Evolutionary conservation across 306 rosid species (phyloP).

Genomic region (Cucurbita ficifolia): DNA sequence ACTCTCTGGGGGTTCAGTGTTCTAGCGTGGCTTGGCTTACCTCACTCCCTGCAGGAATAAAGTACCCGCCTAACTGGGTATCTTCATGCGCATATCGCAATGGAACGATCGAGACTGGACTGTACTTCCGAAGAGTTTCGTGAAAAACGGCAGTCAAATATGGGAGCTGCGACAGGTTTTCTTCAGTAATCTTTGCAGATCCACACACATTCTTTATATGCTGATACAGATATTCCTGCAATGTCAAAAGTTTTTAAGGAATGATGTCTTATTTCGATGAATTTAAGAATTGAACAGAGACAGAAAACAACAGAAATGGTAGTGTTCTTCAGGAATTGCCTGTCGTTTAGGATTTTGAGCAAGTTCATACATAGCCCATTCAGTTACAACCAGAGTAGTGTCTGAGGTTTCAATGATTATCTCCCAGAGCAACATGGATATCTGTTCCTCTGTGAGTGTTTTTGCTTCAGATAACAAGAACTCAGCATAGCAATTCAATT

Average conservation of each 20-base stretch:
- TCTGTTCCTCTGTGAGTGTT: slow-evolving; percentile 41
- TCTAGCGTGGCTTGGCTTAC: slow-evolving; percentile 8
- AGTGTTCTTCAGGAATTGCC: slow-evolving; percentile 18
- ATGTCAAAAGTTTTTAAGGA: not conserved
- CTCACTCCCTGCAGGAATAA: slow-evolving; percentile 79
- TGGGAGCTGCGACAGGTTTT: slow-evolving; percentile 41
- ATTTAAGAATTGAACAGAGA: not conserved
- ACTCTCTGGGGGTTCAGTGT: not conserved
- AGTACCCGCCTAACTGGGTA: slow-evolving; percentile 64
- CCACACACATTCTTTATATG: slow-evolving; percentile 48
- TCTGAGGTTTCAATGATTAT: slow-evolving; percentile 67
- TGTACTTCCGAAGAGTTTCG: slow-evolving; percentile 66
- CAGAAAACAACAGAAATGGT: not conserved
- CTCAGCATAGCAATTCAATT: slow-evolving; percentile 41
- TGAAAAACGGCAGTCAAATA: slow-evolving; percentile 74
- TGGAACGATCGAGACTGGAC: slow-evolving; percentile 65
- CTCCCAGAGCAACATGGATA: slow-evolving; percentile 70
- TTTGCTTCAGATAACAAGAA: slow-evolving; percentile 51
- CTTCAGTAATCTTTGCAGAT: slow-evolving; percentile 38
- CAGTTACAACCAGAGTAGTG: slow-evolving; percentile 63
- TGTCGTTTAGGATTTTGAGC: slow-evolving; percentile 51
- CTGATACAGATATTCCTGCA: slow-evolving; percentile 43
- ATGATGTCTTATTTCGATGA: not conserved
- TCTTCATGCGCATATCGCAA: slow-evolving; percentile 67
- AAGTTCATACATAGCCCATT: slow-evolving; percentile 90